Evolutionary conservation across 2,329 filamentous ascomycete genomes (phyloP), one percentile per base, ranked within the genome.

Genomic region (Aureobasidium pullulans): DNA sequence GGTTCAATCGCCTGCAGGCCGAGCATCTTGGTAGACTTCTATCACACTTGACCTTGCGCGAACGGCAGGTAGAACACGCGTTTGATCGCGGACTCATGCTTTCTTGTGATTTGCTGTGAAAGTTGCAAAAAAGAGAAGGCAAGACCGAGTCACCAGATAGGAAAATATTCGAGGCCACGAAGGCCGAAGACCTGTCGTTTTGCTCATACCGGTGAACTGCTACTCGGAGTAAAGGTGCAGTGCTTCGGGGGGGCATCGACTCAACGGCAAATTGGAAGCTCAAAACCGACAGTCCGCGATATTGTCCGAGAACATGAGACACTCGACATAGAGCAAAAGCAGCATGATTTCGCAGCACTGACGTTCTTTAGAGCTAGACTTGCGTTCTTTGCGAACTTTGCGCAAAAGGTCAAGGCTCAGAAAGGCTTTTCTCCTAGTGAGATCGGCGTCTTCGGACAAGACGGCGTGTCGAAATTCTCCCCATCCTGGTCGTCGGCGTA

Each of bases 11-110:
- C 28, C 10, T 40, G 48, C 57, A 60, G 28, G 57, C 47, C 47
- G 57, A 60, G 49, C 57, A 60, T 37, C 19, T 47, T 39, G 57
- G 57, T 53, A 53, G 32, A 13, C 13, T 60, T n/a, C 48, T 46
- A 43, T 60, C 57, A 34, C 57, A 60, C 32, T 60, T 60, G 57
- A 53, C 49, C 39, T 60, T 60, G 34, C 57, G 47, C 16, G 43
- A 49, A 29, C 57, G 57, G 42, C 57, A 60, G 32, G 48, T 60
- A 7, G 39, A 52, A 54, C 57, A 60, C 46, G 57, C 57, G 43
- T 57, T 57, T 31, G 42, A 47, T 40, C 43, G 42, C 43, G 42
- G 54, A 44, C 44, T 59, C 56, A 59, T 50, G 34, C 28, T 36
- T 43, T 32, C 29, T 19, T 23, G 16, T 56, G 52, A 56, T 46